Percentiles rank a stretch among this genome's conserved stretches.
Evolutionary conservation across 2,329 filamentous ascomycete genomes (phyloP).

Genomic region (Epichloe typhina): DNA sequence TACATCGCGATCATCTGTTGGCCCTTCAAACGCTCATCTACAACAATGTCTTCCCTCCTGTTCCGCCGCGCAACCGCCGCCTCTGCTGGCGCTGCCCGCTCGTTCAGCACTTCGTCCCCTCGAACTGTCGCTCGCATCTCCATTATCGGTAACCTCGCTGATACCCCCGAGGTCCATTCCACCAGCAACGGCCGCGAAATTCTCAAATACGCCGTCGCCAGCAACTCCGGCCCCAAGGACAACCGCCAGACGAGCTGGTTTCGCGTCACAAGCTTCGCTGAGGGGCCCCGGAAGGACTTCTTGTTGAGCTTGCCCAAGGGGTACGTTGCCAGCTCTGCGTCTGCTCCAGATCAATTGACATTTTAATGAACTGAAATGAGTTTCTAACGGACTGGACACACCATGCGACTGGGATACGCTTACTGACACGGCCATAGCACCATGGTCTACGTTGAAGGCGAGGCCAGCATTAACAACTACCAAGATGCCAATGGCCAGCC

Average conservation of each 20-base stretch:
- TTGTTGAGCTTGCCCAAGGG: constrained; percentile 69
- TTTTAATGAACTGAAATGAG: neutral
- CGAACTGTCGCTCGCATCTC: constrained; percentile 65
- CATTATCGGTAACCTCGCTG: constrained; percentile 73
- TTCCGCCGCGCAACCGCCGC: constrained; percentile 38
- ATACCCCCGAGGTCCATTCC: constrained; percentile 60
- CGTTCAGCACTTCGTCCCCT: constrained; percentile 62
- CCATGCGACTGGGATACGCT: constrained; percentile 1
- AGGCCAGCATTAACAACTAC: constrained; percentile 55
- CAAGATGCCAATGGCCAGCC: constrained; percentile 59
- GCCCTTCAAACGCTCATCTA: neutral
- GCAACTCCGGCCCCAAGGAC: constrained; percentile 50
- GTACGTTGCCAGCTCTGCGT: constrained; percentile 38
- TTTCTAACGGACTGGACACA: neutral
- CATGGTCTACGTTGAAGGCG: constrained; percentile 71
- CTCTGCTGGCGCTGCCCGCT: constrained; percentile 40
- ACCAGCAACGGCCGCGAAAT: constrained; percentile 62
- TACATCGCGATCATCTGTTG: neutral
- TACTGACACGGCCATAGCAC: constrained; percentile 37
- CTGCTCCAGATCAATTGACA: neutral
- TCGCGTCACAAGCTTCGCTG: constrained; percentile 59
- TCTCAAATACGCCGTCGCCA: constrained; percentile 65
- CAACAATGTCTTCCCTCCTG: constrained; percentile 34
- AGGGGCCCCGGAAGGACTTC: constrained; percentile 58
- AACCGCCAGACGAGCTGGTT: constrained; percentile 79